These are phyloP conservation scores for Pezicula neosporulosa DNA, from an alignment of 2,329 filamentous ascomycete species.

Conservation along the genomic window DNA sequence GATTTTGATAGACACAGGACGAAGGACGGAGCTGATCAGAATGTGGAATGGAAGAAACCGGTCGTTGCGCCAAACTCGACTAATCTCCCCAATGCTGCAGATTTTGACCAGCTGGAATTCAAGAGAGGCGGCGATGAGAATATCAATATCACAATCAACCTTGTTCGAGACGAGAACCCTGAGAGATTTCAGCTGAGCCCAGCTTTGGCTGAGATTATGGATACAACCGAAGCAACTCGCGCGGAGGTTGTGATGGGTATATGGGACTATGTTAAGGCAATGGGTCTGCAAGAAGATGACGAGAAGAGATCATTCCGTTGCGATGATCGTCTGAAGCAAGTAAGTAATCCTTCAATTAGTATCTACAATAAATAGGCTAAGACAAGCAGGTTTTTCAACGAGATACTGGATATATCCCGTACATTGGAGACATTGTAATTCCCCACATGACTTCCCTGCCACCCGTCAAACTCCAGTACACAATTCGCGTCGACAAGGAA, in stretches of 20 bases:
- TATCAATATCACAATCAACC: conserved; percentile 83
- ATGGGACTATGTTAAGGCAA: conserved; percentile 90
- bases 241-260: conserved; percentile 86
- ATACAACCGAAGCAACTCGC: conserved; percentile 81
- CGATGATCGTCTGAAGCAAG: conserved; percentile 75
- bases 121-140: conserved; percentile 92
- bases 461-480: conserved; percentile 83
- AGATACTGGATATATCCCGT: conserved; percentile 80
- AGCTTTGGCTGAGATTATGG: conserved; percentile 77
- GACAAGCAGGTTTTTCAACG: conserved; percentile 62
- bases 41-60: conserved; percentile 86
- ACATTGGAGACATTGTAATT: conserved; percentile 76
- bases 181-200: conserved; percentile 81
- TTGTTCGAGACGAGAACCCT: conserved; percentile 78
- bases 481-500: conserved; percentile 84
- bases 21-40: conserved; percentile 51
- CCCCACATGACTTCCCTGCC: conserved; percentile 75
- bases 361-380: conserved; percentile 1
- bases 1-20: conserved; percentile 65
- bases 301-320: conserved; percentile 92
- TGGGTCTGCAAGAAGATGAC: conserved; percentile 87
- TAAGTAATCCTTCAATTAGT: conserved; percentile 39
- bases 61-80: conserved; percentile 45
- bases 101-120: conserved; percentile 90
- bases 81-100: conserved; percentile 57